A percentile compares a stretch with the other conserved stretches of the same genome.
phyloP scores from a whole-genome alignment of 2,329 filamentous ascomycete species.

The Epichloe scottii region DNA sequence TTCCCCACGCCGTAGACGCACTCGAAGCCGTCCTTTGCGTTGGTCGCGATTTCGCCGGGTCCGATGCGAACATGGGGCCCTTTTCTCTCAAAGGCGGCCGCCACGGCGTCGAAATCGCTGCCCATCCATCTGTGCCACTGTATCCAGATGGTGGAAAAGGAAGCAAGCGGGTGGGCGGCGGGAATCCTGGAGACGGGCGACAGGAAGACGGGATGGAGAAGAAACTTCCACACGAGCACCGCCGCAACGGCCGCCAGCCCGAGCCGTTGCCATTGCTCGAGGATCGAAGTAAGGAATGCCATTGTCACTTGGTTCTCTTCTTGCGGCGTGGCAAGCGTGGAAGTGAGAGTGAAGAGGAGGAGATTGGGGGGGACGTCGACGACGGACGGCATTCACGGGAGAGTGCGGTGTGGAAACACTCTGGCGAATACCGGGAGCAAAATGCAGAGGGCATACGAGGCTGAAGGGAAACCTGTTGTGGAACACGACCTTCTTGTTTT shows the following conservation, averaged over 20 bases:
- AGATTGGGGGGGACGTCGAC: not conserved
- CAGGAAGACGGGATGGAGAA: not conserved
- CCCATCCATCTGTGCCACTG: not conserved
- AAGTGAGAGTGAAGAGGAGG: too few relatives aligned
- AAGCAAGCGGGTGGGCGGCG: not conserved
- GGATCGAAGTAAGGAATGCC: not conserved
- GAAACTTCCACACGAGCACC: not conserved
- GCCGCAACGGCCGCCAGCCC: not conserved
- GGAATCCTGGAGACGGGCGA: not conserved
- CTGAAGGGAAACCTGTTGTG: not conserved
- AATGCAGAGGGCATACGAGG: too few relatives aligned
- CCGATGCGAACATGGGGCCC: not conserved
- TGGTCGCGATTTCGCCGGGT: not conserved
- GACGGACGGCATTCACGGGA: too few relatives aligned
- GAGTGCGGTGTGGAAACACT: not conserved
- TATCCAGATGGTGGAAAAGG: not conserved
- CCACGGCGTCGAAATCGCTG: not conserved
- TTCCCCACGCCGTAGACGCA: not conserved
- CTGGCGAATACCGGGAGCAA: too few relatives aligned
- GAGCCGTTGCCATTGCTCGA: not conserved
- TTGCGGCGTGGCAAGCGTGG: too few relatives aligned
- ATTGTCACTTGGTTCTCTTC: not conserved
- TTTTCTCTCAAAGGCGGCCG: not conserved
- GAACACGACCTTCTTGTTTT: not conserved
- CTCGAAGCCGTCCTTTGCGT: not conserved